A percentile compares a stretch with the other conserved stretches of the same genome.
Conservation (phyloP, 1,139 yeast genomes). For the Magnusiomyces ingens region DNA sequence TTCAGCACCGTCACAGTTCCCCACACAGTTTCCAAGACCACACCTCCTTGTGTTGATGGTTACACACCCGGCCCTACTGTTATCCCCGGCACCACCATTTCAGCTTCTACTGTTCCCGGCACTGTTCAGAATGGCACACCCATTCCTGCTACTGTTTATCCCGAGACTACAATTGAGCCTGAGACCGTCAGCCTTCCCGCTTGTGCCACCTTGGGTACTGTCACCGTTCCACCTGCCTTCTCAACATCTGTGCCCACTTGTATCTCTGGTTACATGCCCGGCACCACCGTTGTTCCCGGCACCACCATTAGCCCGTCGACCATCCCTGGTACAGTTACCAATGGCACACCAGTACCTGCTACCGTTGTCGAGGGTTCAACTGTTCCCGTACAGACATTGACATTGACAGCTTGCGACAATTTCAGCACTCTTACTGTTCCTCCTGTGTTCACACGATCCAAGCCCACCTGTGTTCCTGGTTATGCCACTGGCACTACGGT, state of each 20-base stretch:
- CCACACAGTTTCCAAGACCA: background rate
- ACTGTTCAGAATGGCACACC: slow-evolving; percentile 8
- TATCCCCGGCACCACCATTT: slow-evolving; percentile 10
- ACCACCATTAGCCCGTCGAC: slow-evolving; percentile 1
- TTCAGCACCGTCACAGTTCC: slow-evolving; percentile 3
- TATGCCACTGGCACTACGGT: slow-evolving; percentile 8
- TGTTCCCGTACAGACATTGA: background rate
- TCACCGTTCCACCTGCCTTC: slow-evolving; percentile 6
- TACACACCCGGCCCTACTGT: slow-evolving; percentile 8
- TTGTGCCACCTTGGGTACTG: slow-evolving; percentile 8
- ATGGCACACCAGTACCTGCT: slow-evolving; percentile 3
- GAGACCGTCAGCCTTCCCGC: slow-evolving; percentile 4
- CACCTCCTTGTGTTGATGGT: slow-evolving; percentile 2
- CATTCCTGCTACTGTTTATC: slow-evolving; percentile 8
- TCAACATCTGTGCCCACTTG: slow-evolving; percentile 3
- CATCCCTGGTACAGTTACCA: background rate
- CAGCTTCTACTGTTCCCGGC: slow-evolving; percentile 7
- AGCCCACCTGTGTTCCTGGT: background rate
- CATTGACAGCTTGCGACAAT: background rate
- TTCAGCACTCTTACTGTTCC: background rate
- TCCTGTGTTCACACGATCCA: background rate
- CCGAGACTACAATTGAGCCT: slow-evolving; percentile 1
- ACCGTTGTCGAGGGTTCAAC: background rate
- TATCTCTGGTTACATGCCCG: background rate
- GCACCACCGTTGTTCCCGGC: background rate